Percentiles rank a stretch among this genome's conserved stretches.
These are phyloP conservation scores for Acephala macrosclerotiorum DNA, from an alignment of 2,329 filamentous ascomycete species.

Conservation along the genomic window DNA sequence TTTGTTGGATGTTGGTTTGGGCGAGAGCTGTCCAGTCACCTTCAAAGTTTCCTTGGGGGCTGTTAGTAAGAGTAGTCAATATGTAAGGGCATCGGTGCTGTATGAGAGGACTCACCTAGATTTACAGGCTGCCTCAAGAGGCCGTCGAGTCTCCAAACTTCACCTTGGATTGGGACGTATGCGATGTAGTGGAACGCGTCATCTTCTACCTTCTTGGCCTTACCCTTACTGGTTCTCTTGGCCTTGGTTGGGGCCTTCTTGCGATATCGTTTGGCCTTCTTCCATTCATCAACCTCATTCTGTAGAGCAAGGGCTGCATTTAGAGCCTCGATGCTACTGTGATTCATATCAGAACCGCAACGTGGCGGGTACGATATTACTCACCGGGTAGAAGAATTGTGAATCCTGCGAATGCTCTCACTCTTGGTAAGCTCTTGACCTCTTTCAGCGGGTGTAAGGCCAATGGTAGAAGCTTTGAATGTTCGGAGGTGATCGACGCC, in stretches of 20 bases:
- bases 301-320: constrained; percentile 72
- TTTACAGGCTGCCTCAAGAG: constrained; percentile 74
- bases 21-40: constrained; percentile 73
- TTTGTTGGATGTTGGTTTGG: constrained; percentile 67
- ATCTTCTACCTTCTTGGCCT: constrained; percentile 52
- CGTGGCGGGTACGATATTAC: constrained; percentile 28
- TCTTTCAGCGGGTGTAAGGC: constrained; percentile 74
- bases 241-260: constrained; percentile 47
- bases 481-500: constrained; percentile 73
- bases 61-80: constrained; percentile 20
- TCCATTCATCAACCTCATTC: constrained; percentile 53
- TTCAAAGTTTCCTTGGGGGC: constrained; percentile 30
- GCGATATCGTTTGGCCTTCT: constrained; percentile 25
- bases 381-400: constrained; percentile 86
- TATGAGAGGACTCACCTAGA: constrained; percentile 55
- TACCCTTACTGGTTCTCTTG: constrained; percentile 35
- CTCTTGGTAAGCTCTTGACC: constrained; percentile 80
- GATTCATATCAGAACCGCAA: constrained; percentile 10
- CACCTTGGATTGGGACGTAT: constrained; percentile 77
- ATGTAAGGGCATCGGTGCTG: too few relatives aligned
- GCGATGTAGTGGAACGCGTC: constrained; percentile 86
- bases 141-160: constrained; percentile 90
- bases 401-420: constrained; percentile 77
- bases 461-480: constrained; percentile 77
- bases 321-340: constrained; percentile 77